phyloP scores from a whole-genome alignment of 2,329 filamentous ascomycete genomes.

The Sclerotinia spermophila region DNA sequence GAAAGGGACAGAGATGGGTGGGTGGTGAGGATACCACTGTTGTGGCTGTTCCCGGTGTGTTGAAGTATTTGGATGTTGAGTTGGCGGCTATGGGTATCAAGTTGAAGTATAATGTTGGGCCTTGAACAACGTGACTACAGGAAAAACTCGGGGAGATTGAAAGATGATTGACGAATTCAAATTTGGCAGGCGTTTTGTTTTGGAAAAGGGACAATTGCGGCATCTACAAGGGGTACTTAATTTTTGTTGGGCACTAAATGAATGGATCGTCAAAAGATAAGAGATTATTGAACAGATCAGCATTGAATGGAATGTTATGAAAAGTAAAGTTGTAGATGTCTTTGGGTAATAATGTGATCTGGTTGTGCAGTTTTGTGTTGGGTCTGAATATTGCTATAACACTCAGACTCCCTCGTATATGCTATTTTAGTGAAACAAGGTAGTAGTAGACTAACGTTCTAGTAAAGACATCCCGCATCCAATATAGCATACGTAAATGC shows the following conservation, averaged over 20 bases:
- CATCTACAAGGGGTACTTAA: constrained; percentile 24
- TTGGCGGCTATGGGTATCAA: constrained; percentile 94
- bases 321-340: background rate
- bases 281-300: background rate
- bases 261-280: background rate
- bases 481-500: background rate
- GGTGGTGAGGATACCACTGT: constrained; percentile 89
- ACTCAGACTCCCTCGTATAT: background rate
- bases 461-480: background rate
- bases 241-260: constrained; percentile 1
- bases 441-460: background rate
- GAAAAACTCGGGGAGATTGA: background rate
- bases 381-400: no score
- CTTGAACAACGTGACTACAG: constrained; percentile 19
- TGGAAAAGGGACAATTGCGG: constrained; percentile 18
- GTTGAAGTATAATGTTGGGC: constrained; percentile 79
- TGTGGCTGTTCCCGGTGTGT: constrained; percentile 86
- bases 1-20: constrained; percentile 74
- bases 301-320: background rate
- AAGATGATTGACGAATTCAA: constrained; percentile 11
- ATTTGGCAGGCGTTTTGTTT: constrained; percentile 23
- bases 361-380: background rate
- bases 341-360: background rate
- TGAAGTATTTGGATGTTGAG: constrained; percentile 93
- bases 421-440: background rate